A percentile compares a stretch with the other conserved stretches of the same genome.
phyloP scores from a whole-genome alignment of 371 early-diverging fungal genomes.

The Lichtheimia corymbifera region DNA sequence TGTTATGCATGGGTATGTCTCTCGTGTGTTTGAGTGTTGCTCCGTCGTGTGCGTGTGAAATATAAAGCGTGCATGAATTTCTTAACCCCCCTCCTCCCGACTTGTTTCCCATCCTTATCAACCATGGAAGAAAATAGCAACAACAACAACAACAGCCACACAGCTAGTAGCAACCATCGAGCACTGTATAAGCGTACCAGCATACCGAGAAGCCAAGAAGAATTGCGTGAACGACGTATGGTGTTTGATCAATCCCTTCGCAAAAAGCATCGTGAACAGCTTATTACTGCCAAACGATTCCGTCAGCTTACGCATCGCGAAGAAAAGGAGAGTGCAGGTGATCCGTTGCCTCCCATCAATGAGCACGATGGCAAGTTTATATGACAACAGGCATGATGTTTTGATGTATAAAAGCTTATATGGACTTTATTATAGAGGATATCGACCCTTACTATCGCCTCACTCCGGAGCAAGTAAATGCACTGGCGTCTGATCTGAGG shows the following conservation, averaged over 20 bases:
- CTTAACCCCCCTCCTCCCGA: no score
- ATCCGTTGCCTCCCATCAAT: slow-evolving; percentile 22
- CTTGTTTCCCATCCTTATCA: no score
- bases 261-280: slow-evolving; percentile 55
- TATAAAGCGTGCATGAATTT: no score
- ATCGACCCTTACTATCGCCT: slow-evolving; percentile 27
- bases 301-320: slow-evolving; percentile 41
- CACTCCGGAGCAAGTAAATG: slow-evolving; percentile 16
- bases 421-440: slow-evolving; percentile 11
- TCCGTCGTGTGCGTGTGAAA: no score
- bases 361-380: slow-evolving; percentile 26
- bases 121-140: no score
- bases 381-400: neutral
- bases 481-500: slow-evolving; percentile 26
- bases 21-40: no score
- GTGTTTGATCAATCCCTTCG: slow-evolving; percentile 47
- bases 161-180: slow-evolving; percentile 5
- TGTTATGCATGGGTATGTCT: no score
- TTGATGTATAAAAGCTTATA: neutral
- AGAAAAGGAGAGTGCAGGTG: slow-evolving; percentile 20
- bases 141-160: no score
- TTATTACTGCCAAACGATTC: slow-evolving; percentile 55
- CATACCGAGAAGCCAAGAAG: slow-evolving; percentile 39
- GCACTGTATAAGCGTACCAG: slow-evolving; percentile 46
- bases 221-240: slow-evolving; percentile 35